phyloP scores from a whole-genome alignment of 768 basidiomycete species.

The Strobilomyces confusus region DNA sequence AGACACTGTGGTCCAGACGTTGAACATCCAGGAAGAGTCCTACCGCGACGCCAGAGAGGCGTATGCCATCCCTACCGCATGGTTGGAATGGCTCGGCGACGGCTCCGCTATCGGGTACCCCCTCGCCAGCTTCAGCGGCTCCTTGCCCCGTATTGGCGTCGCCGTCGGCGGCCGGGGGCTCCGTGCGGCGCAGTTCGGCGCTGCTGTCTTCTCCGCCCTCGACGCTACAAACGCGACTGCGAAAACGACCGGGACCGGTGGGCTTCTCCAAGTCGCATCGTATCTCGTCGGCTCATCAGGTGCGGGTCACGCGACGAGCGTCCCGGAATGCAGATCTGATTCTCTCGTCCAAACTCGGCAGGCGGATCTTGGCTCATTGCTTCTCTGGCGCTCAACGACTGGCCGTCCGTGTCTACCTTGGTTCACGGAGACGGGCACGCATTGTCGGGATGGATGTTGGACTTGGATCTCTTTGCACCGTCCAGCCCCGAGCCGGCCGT shows the following conservation, averaged over 20 bases:
- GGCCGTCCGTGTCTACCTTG: conserved; percentile 52
- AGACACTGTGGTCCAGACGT: conserved; percentile 42
- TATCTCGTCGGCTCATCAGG: conserved; percentile 69
- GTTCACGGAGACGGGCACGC: conserved; percentile 52
- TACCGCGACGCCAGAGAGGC: conserved; percentile 45
- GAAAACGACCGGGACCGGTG: conserved; percentile 57
- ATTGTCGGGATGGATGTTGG: conserved; percentile 53
- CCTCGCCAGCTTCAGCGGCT: conserved; percentile 37
- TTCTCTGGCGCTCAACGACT: conserved; percentile 62
- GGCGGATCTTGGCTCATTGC: conserved; percentile 68
- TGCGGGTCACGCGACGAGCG: conserved; percentile 21
- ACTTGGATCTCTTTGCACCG: conserved; percentile 53
- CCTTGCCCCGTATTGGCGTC: conserved; percentile 53
- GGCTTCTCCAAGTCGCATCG: conserved; percentile 64
- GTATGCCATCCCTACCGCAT: conserved; percentile 42
- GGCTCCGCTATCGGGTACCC: conserved; percentile 51
- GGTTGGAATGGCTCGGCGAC: conserved; percentile 58
- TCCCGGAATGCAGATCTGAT: background rate
- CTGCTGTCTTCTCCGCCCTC: conserved; percentile 52
- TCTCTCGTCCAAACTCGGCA: conserved; percentile 14
- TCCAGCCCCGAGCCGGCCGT: conserved; percentile 47
- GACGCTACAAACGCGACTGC: conserved; percentile 60
- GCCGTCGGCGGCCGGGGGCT: conserved; percentile 72
- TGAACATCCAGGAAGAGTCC: conserved; percentile 45
- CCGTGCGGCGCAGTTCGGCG: conserved; percentile 63